Evolutionary conservation across 805 yeast genomes (phyloP).

Genomic region (Myxozyma vanderwaltii): DNA sequence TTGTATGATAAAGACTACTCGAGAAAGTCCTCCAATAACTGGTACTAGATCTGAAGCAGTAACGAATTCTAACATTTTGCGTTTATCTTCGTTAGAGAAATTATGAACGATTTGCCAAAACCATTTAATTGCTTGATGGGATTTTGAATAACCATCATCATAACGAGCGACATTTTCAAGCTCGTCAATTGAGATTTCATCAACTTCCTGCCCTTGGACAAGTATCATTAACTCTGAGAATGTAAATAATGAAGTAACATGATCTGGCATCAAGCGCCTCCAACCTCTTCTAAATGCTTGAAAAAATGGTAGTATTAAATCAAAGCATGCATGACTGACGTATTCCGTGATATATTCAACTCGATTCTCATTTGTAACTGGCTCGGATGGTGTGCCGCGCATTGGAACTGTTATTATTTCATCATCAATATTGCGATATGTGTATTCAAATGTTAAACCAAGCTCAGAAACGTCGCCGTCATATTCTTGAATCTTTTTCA

Average conservation of each 20-base stretch:
- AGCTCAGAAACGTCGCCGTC: conserved; percentile 25
- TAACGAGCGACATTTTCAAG: conserved; percentile 48
- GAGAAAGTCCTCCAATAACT: conserved; percentile 47
- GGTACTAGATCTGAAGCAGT: conserved; percentile 56
- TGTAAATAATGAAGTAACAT: conserved; percentile 24
- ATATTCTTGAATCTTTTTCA: conserved; percentile 18
- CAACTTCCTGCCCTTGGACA: conserved; percentile 47
- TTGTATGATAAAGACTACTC: conserved; percentile 50
- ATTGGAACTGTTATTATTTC: conserved; percentile 6
- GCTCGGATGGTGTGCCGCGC: conserved; percentile 4
- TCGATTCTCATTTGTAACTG: conserved; percentile 30
- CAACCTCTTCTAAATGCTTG: conserved; percentile 37
- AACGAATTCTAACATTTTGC: conserved; percentile 51
- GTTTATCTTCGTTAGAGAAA: conserved; percentile 45
- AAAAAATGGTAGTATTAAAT: conserved; percentile 19
- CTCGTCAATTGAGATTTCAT: conserved; percentile 47
- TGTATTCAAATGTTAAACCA: conserved; percentile 32
- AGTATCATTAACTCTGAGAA: conserved; percentile 35
- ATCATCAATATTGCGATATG: conserved; percentile 19
- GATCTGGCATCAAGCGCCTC: conserved; percentile 27
- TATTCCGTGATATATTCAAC: conserved; percentile 27
- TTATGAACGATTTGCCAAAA: conserved; percentile 53
- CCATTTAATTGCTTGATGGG: conserved; percentile 45
- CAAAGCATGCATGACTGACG: conserved; percentile 16
- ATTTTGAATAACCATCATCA: conserved; percentile 46